phyloP scores from a whole-genome alignment of 352 stramenopile species.

The Aphanomyces euteiches region DNA sequence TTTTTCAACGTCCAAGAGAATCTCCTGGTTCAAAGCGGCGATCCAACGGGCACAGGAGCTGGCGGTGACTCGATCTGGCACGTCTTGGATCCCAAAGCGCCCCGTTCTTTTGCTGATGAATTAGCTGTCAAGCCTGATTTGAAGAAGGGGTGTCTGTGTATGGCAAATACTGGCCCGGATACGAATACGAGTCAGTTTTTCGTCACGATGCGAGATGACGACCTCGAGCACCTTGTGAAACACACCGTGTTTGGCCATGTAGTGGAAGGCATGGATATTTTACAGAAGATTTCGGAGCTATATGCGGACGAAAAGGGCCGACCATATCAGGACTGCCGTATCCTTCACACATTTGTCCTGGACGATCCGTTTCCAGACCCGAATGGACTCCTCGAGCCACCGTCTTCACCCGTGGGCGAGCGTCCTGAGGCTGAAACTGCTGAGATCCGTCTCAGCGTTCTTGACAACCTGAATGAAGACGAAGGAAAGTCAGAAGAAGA shows the following conservation, averaged over 20 bases:
- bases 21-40: conserved; percentile 90
- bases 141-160: conserved; percentile 53
- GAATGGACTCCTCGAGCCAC: conserved; percentile 63
- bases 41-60: conserved; percentile 90
- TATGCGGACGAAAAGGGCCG: conserved; percentile 94
- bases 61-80: conserved; percentile 94
- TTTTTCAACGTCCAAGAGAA: conserved; percentile 97
- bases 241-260: conserved; percentile 92
- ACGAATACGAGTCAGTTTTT: conserved; percentile 94
- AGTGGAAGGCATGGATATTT: conserved; percentile 91
- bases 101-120: conserved; percentile 78
- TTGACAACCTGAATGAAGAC: conserved; percentile 81
- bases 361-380: conserved; percentile 82
- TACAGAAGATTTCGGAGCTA: conserved; percentile 91
- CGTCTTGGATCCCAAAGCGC: conserved; percentile 83
- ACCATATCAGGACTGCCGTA: conserved; percentile 96
- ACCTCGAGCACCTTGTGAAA: conserved; percentile 88
- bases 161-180: conserved; percentile 78
- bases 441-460: conserved; percentile 80
- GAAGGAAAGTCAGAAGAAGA: conserved; percentile 79
- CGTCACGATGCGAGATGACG: conserved; percentile 90
- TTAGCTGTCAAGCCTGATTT: conserved; percentile 43
- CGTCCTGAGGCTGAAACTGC: conserved; percentile 90
- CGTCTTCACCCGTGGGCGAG: conserved; percentile 80
- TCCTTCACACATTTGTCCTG: conserved; percentile 90